Evolutionary conservation across 306 rosid species (phyloP).

Genomic region (Vicia villosa): DNA sequence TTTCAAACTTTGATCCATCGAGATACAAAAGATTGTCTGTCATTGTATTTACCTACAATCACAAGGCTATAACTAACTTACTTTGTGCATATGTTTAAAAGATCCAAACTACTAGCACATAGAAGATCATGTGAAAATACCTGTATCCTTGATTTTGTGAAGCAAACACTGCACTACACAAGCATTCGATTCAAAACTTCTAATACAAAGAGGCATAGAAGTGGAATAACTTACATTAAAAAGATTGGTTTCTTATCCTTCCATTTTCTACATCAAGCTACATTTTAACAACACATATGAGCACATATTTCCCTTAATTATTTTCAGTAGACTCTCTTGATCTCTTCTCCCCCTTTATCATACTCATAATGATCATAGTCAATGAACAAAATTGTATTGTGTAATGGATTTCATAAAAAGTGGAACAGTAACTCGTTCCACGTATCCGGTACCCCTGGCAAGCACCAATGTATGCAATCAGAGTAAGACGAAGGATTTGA

Average conservation of each 20-base stretch:
- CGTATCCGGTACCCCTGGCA: constrained; percentile 93
- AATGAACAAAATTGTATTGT: constrained; percentile 11
- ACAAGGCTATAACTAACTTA: no score
- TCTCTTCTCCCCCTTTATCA: not conserved
- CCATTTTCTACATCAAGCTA: no score
- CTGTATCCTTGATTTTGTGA: not conserved
- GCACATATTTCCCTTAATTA: no score
- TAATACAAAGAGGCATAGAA: not conserved
- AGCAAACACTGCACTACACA: not conserved
- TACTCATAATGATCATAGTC: constrained; percentile 4
- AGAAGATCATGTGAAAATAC: not conserved
- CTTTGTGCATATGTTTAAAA: no score
- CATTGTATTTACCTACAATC: no score
- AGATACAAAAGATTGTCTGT: no score
- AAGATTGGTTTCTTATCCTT: not conserved
- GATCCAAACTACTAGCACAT: not conserved
- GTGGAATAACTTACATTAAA: constrained; percentile 16
- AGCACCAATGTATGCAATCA: constrained; percentile 98
- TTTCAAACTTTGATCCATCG: no score
- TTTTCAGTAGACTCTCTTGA: not conserved
- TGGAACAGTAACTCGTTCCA: constrained; percentile 95
- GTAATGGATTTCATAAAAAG: constrained; percentile 41
- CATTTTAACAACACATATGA: no score
- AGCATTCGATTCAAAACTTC: constrained; percentile 7
- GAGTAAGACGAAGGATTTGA: constrained; percentile 84